Evolutionary conservation across 2,329 filamentous ascomycete species (phyloP), one percentile per base, ranked within the genome.

Genomic region (Didymella sp.): DNA sequence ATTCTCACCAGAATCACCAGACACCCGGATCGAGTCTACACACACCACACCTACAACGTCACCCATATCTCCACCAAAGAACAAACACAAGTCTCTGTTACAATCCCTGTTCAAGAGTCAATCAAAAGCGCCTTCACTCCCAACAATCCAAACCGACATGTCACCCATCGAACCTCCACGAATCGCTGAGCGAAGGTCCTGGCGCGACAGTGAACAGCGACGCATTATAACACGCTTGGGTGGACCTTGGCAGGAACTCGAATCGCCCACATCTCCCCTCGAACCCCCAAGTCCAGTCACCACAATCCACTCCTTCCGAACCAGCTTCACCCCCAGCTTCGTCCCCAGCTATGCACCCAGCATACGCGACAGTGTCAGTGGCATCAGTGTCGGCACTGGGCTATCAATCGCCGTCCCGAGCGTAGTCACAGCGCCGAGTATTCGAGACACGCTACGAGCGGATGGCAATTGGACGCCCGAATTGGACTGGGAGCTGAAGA

Each of bases 201-300:
- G 65, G 65, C 63, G 65, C 44, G 54, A 59, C 38, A 64, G 59
- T n/a, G 63, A 69, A 51, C 59, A 67, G 48, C 42, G 45, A 30
- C 65, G 64, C 24, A 64, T 69, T 35, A 51, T 69, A 25, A 51
- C 56, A 12, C 63, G 64, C 11, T 45, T 69, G 1, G 66, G 66
- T 9, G 66, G 66, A 6, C 66, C 66, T 2, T 69, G 66, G 66
- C 43, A 57, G 13, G 43, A 52, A 44, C 54, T 57, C 37, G 43
- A 43, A 4, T 57, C 54, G 3, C 54, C 54, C 19, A 52, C 43
- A 17, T 43, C 35, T 9, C 54, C 54, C 17, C 11, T 48, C n/a
- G 43, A 56, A 5, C 48, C 54, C 4, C 30, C 30, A 17, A 57
- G 54, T 31, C 54, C 54, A 2, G 47, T 25, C 30, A 52, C 30